Base-by-base conservation (phyloP, 2,329 filamentous ascomycete genomes). In the Stylonectria norvegica region DNA sequence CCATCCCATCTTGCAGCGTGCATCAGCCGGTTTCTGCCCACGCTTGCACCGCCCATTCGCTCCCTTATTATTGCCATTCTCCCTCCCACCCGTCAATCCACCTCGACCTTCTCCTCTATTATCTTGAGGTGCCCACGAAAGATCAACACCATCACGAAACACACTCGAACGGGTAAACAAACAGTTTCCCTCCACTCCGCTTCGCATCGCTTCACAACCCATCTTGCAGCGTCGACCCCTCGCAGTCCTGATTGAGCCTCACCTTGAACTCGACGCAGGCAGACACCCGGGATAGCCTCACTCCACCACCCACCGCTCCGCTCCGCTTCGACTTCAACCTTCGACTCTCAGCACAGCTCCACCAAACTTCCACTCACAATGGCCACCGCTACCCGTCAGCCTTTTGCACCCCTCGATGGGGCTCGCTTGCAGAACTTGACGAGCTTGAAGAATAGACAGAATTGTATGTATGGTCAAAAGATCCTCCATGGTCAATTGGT, bases 371-470 rank as follows among this genome's bases (percentile, higher is more conserved):
- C 36, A 28, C 19, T 20, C 59, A 59, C 57, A 56, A 81, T 81
- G 76, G 73, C 77, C 60, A 64, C 75, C 52, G 54, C 75, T 47
- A 68, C 72, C 47, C 79, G 86, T 58, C 84, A 88, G 66, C 86
- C 86, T 5, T 89, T 90, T 63, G 86, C 81, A 60, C 83, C 83
- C 34, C 72, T 90, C 39, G 79, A 86, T 60, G 75, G 73, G 53
- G 70, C 81, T 41, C 79, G 86, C 52, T 72, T 90, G 18, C 83
- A 88, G 63, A 79, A 72, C 49, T 70, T 91, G 55, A 83, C 81
- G 18, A 88, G 81, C 66, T 67, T 83, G 36, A 91, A 89, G 72
- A 90, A 90, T 64, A 75, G 82, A 64, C 86, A 90, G 60, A 83
- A 83, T 72, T 76, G 80, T 84, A 76, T 53, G 76, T 71, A 36